Percentiles rank a stretch among this genome's conserved stretches.
phyloP scores from a whole-genome alignment of 169 alveolate species.

The Cyclospora cayetanensis region DNA sequence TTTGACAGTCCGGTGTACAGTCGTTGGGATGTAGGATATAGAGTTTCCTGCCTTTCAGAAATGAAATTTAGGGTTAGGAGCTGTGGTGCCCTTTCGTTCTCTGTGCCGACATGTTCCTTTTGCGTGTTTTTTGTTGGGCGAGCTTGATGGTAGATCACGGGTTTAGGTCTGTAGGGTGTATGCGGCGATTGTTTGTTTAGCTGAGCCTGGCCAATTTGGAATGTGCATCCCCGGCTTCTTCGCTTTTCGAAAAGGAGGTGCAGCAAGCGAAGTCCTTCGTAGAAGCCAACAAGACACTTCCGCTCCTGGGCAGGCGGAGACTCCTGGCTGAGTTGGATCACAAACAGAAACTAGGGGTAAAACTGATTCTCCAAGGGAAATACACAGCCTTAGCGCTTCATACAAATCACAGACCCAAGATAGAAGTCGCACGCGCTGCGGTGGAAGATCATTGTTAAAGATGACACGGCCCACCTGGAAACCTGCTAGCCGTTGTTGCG shows the following conservation, averaged over 20 bases:
- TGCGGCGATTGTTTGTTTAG: conserved; percentile 12
- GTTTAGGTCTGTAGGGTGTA: background rate
- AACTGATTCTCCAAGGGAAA: background rate
- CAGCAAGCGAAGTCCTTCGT: conserved; percentile 35
- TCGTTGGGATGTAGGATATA: background rate
- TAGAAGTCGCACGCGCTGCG: background rate
- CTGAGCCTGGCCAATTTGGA: conserved; percentile 47
- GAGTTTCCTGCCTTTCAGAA: background rate
- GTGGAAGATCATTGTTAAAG: background rate
- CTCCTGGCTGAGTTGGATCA: conserved; percentile 64
- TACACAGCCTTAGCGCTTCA: background rate
- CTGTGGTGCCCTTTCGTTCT: background rate
- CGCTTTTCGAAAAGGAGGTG: conserved; percentile 61
- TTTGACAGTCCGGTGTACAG: background rate
- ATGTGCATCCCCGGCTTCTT: conserved; percentile 48
- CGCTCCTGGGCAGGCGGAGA: conserved; percentile 57
- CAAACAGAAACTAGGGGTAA: conserved; percentile 55
- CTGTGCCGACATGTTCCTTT: background rate
- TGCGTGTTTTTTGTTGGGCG: background rate
- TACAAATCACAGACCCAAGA: background rate
- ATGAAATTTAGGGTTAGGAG: background rate
- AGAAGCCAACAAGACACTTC: conserved; percentile 47
- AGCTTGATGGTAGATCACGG: background rate
- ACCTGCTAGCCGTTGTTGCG: background rate
- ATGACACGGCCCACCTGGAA: background rate